Percentiles rank a stretch among this genome's conserved stretches.
phyloP scores from a whole-genome alignment of 2,329 filamentous ascomycete species.

The Fusarium napiforme region DNA sequence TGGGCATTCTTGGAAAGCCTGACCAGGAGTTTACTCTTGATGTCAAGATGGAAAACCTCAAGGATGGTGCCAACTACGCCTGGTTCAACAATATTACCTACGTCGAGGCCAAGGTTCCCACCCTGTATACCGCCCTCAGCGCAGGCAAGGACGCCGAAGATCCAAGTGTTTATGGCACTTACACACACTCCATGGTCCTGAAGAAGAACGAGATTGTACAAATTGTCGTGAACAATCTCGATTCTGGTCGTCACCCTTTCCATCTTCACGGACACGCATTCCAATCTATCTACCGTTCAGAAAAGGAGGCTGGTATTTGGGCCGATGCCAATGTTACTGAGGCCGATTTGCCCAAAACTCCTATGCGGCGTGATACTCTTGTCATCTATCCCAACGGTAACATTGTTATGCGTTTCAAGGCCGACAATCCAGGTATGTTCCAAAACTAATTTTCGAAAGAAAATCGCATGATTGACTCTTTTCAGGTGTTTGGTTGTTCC shows the following conservation, averaged over 20 bases:
- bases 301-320: slow-evolving; percentile 67
- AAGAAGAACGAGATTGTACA: slow-evolving; percentile 74
- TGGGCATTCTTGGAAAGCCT: slow-evolving; percentile 69
- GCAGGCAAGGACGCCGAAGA: slow-evolving; percentile 68
- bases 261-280: slow-evolving; percentile 83
- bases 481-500: slow-evolving; percentile 75
- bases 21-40: slow-evolving; percentile 72
- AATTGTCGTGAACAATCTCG: slow-evolving; percentile 79
- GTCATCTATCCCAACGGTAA: slow-evolving; percentile 74
- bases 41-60: slow-evolving; percentile 71
- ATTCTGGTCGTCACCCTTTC: slow-evolving; percentile 78
- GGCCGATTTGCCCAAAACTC: slow-evolving; percentile 63
- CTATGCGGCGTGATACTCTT: slow-evolving; percentile 76
- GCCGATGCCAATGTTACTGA: slow-evolving; percentile 53
- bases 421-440: slow-evolving; percentile 70
- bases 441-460: fast-evolving
- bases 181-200: slow-evolving; percentile 75
- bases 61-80: slow-evolving; percentile 69
- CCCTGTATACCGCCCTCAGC: slow-evolving; percentile 79
- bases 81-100: slow-evolving; percentile 85
- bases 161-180: slow-evolving; percentile 71
- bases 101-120: slow-evolving; percentile 77
- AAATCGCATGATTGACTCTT: neutral
- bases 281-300: slow-evolving; percentile 72
- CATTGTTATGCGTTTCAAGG: slow-evolving; percentile 74